Percentiles rank a stretch among this genome's conserved stretches.
phyloP scores from a whole-genome alignment of 2,329 filamentous ascomycete species.

The Neopestalotiopsis clavispora region DNA sequence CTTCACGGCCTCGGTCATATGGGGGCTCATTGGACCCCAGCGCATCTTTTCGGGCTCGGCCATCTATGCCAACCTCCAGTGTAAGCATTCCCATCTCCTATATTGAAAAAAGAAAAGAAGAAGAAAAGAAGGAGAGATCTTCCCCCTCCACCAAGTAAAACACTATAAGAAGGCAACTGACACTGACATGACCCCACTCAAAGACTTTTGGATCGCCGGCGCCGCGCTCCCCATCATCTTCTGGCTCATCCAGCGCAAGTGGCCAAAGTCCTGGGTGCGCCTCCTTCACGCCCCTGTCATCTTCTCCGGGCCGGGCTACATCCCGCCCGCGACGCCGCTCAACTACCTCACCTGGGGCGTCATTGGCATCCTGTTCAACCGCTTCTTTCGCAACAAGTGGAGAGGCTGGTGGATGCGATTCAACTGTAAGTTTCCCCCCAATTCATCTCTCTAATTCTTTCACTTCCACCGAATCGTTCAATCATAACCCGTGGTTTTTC shows the following conservation, averaged over 20 bases:
- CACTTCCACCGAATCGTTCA: background rate
- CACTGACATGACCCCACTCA: too few relatives aligned
- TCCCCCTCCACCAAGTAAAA: too few relatives aligned
- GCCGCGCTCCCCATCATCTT: constrained; percentile 51
- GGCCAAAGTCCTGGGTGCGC: constrained; percentile 48
- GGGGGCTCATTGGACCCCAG: constrained; percentile 63
- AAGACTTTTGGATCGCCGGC: constrained; percentile 59
- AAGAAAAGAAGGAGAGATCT: too few relatives aligned
- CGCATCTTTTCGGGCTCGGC: constrained; percentile 53
- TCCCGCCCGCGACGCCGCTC: constrained; percentile 60
- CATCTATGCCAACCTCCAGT: constrained; percentile 55
- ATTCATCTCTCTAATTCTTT: background rate
- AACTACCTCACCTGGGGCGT: constrained; percentile 56
- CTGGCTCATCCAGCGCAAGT: constrained; percentile 53
- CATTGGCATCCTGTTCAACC: constrained; percentile 57
- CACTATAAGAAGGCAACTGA: background rate
- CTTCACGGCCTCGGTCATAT: constrained; percentile 63
- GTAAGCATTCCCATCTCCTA: constrained; percentile 16
- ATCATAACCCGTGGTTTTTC: background rate
- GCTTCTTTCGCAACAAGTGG: constrained; percentile 49
- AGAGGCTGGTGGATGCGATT: constrained; percentile 23
- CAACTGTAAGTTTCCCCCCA: background rate
- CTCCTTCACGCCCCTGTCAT: constrained; percentile 60
- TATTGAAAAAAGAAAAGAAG: too few relatives aligned
- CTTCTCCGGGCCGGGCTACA: constrained; percentile 53